A percentile compares a stretch with the other conserved stretches of the same genome.
phyloP scores from a whole-genome alignment of 345 rosid genomes.

The Rhizophora apiculata region DNA sequence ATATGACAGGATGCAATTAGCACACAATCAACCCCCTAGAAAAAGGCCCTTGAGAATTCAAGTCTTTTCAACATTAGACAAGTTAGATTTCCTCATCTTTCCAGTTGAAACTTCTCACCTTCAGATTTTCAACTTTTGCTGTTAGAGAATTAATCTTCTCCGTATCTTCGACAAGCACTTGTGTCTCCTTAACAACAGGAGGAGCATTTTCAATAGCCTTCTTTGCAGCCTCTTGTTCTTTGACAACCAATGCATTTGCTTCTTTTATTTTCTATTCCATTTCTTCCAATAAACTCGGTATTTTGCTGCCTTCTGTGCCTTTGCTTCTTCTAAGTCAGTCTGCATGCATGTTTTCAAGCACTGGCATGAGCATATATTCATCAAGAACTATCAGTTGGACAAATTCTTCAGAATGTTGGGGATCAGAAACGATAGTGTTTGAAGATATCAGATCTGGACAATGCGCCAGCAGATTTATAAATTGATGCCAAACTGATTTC shows the following conservation, averaged over 20 bases:
- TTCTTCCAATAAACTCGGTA: conserved; percentile 32
- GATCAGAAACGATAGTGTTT: background rate
- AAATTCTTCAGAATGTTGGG: background rate
- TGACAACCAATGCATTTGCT: conserved; percentile 30
- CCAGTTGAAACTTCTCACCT: conserved; percentile 28
- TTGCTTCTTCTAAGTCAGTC: conserved; percentile 52
- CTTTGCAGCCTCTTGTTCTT: conserved; percentile 40
- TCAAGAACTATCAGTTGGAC: background rate
- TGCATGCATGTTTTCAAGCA: conserved; percentile 17
- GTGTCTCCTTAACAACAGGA: conserved; percentile 45
- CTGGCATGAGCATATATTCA: conserved; percentile 2
- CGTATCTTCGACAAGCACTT: conserved; percentile 46
- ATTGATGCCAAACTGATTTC: background rate
- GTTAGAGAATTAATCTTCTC: conserved; percentile 39
- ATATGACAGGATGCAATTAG: background rate
- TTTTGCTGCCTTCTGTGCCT: conserved; percentile 39
- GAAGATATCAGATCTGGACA: background rate
- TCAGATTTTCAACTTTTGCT: conserved; percentile 40
- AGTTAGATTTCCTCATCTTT: background rate
- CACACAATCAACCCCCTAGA: background rate
- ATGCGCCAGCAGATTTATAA: conserved; percentile 1
- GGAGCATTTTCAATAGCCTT: conserved; percentile 49
- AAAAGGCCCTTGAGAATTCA: background rate
- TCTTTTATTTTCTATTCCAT: conserved; percentile 46
- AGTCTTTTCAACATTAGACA: background rate